Base-by-base conservation (phyloP, 2,329 filamentous ascomycete species). In the Hypoxylon sp. region DNA sequence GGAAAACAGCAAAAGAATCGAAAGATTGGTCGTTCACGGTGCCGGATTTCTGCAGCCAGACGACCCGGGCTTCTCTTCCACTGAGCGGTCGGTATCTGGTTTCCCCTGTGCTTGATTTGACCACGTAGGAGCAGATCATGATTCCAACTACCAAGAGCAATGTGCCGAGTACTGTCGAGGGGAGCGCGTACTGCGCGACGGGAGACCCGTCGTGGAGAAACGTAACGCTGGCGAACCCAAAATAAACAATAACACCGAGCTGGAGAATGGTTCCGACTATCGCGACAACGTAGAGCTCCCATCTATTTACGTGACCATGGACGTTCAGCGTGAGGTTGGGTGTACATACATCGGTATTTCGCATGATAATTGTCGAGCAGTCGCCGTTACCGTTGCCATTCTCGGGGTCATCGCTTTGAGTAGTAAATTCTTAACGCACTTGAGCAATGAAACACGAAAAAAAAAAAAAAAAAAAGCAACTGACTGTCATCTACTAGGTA, bases 61-160 rank as follows among this genome's bases (percentile, higher is more conserved):
- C 43, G 2, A 75, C 6, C 17, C 57, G 49, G 24, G 60, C 54
- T 20, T 51, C 41, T 26, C 28, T 54, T 3, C 44, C 64, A 2
- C 2, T 7, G 13, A 62, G 54, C 15, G 34, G 30, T 4, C 22
- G 17, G 20, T 24, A 39, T 3, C 22, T 53, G 0, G 43, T 59
- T 61, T 79, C 74, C 1, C 24, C 22, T 0, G 76, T 77, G 43
- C 74, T 75, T 7, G 47, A 54, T 20, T 78, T 73, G 2, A 79
- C 72, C 1, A 78, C 72, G 46, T 72, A 69, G 0, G 70, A 69
- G 52, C 76, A 79, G 1, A 77, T 37, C 0, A 75, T 37, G 39
- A 79, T 66, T 0, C 76, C 75, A 1, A 59, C 0, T 0, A 72
- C 64, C 11, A 79, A 41, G 0, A 74, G 1, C 0, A 73, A 0